Conservation (phyloP, 1,139 yeast species). For the Geotrichum siamense region DNA sequence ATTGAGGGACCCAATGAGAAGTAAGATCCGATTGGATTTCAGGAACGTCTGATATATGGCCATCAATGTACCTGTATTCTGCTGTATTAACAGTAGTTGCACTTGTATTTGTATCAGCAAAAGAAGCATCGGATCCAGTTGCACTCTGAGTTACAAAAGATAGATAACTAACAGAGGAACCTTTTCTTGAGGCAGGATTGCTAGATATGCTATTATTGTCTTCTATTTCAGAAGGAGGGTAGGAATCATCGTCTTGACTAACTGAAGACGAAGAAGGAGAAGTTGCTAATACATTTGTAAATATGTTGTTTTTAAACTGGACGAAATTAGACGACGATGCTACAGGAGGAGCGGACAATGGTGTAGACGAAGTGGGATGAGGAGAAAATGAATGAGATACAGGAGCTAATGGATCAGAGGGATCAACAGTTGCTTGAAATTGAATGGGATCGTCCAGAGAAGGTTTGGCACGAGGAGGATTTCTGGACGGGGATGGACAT, state of each 20-base stretch:
- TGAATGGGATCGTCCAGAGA: neutral
- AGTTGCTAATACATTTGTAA: slow-evolving; percentile 12
- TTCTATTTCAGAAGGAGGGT: neutral
- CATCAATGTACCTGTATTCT: slow-evolving; percentile 21
- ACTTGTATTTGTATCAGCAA: slow-evolving; percentile 12
- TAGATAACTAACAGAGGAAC: slow-evolving; percentile 22
- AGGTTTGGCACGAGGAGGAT: neutral
- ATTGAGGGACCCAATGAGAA: slow-evolving; percentile 31
- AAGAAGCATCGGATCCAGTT: slow-evolving; percentile 15
- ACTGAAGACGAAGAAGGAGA: neutral
- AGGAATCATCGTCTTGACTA: neutral
- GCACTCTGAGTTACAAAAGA: slow-evolving; percentile 15
- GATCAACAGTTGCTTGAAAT: slow-evolving; percentile 6
- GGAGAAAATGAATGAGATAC: neutral
- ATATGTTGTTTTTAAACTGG: slow-evolving; percentile 14
- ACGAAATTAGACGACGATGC: slow-evolving; percentile 11
- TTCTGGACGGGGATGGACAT: slow-evolving; percentile 3
- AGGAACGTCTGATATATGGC: slow-evolving; percentile 5
- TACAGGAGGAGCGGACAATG: slow-evolving; percentile 4
- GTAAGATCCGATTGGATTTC: slow-evolving; percentile 19
- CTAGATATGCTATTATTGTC: neutral
- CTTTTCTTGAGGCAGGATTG: slow-evolving; percentile 18
- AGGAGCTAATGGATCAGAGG: slow-evolving; percentile 15
- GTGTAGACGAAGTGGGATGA: neutral
- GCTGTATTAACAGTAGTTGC: slow-evolving; percentile 8